Conservation (phyloP, 2,329 filamentous ascomycete species). For the Colletotrichum limetticola region DNA sequence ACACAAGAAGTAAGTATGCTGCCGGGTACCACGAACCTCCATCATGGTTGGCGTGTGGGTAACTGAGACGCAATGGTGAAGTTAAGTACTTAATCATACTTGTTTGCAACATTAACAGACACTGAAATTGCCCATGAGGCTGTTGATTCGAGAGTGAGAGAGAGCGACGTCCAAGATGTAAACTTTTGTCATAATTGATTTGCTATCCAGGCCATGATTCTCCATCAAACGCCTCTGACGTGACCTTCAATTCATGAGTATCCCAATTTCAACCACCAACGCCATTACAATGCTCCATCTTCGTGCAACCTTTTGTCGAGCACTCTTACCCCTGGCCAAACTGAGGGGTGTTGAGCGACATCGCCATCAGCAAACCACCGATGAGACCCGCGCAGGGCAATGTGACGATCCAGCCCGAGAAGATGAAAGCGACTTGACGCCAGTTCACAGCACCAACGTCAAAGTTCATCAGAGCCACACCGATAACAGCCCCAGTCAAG, state of each 20-base stretch:
- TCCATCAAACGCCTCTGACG: neutral
- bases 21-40: no score
- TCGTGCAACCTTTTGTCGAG: neutral
- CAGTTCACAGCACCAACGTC: slow-evolving; percentile 40
- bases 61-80: no score
- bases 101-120: no score
- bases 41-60: no score
- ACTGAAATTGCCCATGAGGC: no score
- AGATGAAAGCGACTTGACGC: slow-evolving; percentile 41
- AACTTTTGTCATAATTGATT: neutral
- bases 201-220: neutral
- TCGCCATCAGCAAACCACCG: slow-evolving; percentile 38
- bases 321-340: slow-evolving; percentile 22
- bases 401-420: slow-evolving; percentile 41
- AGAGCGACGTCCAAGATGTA: neutral
- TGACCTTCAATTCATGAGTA: neutral
- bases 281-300: neutral
- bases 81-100: no score
- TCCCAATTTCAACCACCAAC: neutral
- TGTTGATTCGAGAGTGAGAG: no score
- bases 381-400: slow-evolving; percentile 40
- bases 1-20: no score
- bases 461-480: slow-evolving; percentile 40
- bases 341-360: slow-evolving; percentile 40
- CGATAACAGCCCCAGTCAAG: slow-evolving; percentile 40